Evolutionary conservation across 192 early-diverging fungal genomes (phyloP), one percentile per base, ranked within the genome.

Genomic region (Geranomyces variabilis): DNA sequence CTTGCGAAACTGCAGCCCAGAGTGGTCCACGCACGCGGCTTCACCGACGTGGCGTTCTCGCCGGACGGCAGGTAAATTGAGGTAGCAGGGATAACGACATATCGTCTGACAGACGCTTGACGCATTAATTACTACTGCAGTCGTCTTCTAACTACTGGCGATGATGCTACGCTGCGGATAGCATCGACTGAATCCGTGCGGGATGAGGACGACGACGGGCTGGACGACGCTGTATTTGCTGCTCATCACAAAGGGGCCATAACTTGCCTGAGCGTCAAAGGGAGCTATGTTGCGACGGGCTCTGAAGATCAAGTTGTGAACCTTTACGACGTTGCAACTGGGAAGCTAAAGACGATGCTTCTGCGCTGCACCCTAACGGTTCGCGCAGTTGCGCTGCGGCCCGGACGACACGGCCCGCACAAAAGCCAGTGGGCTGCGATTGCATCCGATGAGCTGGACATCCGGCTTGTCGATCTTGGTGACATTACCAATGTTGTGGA

Each of bases 401-500:
- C 73, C 14, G 73, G 66, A 15, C 26, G 30, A 55, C 58, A 68
- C 41, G 70, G 61, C 13, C 24, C 70, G 15, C 19, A 14, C 33
- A 67, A 49, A 13, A 24, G 43, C 24, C 36, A 34, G 46, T 69
- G 66, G 73, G 59, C 51, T 0, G 73, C 73, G 21, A 44, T 75
- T 13, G 73, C 73, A 0, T 75, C 73, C 14, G 73, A 75, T 49
- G 80, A 81, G 55, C 44, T 78, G 29, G 73, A 78, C 26, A 81
- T 81, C 51, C 31, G 69, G n/a, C 24, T 81, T 30, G 59, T 81
- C 10, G 73, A 81, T 56, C 34, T 76, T 4, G 61, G 70, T 34
- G 71, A 81, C 45, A 78, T 76, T 22, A 70, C 60, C 22, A 56
- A 65, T 55, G 30, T 75, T 15, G 59, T 66, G 51, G 91, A 92